These are phyloP conservation scores for Euphrasia arctica DNA, from an alignment of 305 asterid species.

Conservation along the genomic window DNA sequence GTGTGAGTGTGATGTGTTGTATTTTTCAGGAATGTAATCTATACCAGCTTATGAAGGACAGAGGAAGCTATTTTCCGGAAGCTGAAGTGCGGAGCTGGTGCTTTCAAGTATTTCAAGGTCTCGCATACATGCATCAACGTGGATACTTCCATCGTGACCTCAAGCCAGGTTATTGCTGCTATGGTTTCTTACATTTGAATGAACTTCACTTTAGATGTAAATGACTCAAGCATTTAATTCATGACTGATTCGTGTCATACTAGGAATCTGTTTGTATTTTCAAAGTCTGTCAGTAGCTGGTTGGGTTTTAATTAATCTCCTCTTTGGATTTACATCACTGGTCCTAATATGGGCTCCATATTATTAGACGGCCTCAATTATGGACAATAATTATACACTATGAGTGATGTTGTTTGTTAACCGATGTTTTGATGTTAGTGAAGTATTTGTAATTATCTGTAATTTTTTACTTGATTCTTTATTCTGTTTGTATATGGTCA, in stretches of 20 bases:
- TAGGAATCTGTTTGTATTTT: background rate
- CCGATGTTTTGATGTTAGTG: background rate
- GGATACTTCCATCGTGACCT: constrained; percentile 54
- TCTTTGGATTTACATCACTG: background rate
- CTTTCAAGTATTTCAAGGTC: constrained; percentile 93
- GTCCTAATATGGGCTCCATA: background rate
- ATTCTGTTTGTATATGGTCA: constrained; percentile 7
- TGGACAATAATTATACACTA: background rate
- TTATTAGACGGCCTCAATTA: background rate
- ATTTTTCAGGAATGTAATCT: constrained; percentile 34
- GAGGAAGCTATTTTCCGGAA: constrained; percentile 61
- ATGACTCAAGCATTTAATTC: background rate
- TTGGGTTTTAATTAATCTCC: background rate
- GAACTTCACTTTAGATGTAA: background rate
- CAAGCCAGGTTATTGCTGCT: background rate
- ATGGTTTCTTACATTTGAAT: background rate
- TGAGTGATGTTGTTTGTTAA: background rate
- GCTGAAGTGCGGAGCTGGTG: constrained; percentile 85
- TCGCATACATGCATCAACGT: constrained; percentile 79
- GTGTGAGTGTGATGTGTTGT: background rate
- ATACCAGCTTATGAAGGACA: constrained; percentile 84
- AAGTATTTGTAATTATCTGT: background rate
- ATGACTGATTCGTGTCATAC: constrained; percentile 24
- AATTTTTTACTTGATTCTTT: background rate
- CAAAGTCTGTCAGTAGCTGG: background rate